Base-by-base conservation (phyloP, 2,329 filamentous ascomycete genomes). In the Colletotrichum sp. region DNA sequence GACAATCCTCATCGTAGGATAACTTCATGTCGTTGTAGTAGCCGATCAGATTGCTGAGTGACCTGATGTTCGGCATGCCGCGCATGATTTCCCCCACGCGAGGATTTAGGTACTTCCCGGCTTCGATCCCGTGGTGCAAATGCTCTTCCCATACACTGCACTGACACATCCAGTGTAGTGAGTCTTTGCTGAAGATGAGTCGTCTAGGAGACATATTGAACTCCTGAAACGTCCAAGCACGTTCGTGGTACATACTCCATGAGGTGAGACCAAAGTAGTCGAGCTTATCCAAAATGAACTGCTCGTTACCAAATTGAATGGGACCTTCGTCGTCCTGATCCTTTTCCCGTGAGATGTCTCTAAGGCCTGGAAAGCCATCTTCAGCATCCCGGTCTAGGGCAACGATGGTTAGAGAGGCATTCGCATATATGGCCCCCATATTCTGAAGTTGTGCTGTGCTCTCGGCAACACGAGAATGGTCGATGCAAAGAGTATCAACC, bases 1-100 rank as follows among this genome's bases (percentile, higher is more conserved):
- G 26, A 30, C 32, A 32, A 32, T 85, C 84, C 21, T 82, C 78
- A 13, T 84, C 83, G 10, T 80, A 80, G 0, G 80, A 81, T 3
- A 85, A 71, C 6, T 78, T 69, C 28, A 83, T 78, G 13, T 77
- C 67, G 1, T 83, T 84, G 72, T 83, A 85, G 64, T 79, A 80
- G n/a, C 6, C 5, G 34, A 73, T 26, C 2, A 69, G 10, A 15
- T 8, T 52, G 18, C 10, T 5, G 16, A 73, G 26, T 24, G 28
- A 24, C 4, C 10, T 18, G 10, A 64, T 57, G 6, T 62, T 32
- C 7, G 55, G 57, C 16, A n/a, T 30, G 5, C 59, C 69, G 4
- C 44, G 13, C 36, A 71, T 52, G 6, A 62, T 69, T 9, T 32
- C 9, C 28, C 8, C 6, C 4, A 1, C 24, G 5, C 15, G 16